Evolutionary conservation across 495 filamentous ascomycete genomes (phyloP), one percentile per base, ranked within the genome.

Genomic region (Trichoderma erinaceum): DNA sequence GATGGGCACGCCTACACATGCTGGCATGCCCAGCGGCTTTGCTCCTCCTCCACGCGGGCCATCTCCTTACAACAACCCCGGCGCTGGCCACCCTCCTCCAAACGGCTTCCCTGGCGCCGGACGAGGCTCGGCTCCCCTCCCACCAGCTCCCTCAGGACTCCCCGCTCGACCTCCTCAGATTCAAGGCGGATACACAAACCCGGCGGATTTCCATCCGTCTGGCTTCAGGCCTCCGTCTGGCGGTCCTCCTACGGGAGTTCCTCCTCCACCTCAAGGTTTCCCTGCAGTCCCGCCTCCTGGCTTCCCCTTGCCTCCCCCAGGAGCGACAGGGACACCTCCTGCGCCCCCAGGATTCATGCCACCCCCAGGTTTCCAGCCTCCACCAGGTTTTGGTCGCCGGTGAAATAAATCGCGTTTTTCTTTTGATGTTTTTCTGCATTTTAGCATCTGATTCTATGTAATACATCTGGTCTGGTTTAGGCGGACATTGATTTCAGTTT

Each of bases 141-240:
- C 79, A 3, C 82, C 89, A 27, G 88, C 92, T 1, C 92, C 91
- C 2, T 88, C 89, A 6, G 90, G 91, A 27, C 77, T 93, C 16
- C 92, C 91, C 23, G 89, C 90, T 29, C 83, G 92, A 38, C 91
- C 92, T 1, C 91, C 92, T 3, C 91, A 89, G 3, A 90, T 88
- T 46, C 89, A 92, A 70, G 88, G 80, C 66, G 89, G 89, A 11
- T 95, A 92, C 72, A 89, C 90, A 18, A 89, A 90, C 12, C 91
- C 91, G 10, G 87, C 89, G 70, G 83, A 87, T 46, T 92, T 91
- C 75, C 78, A 72, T 78, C 84, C 56, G 11, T 61, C 73, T 15
- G 73, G 76, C 44, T 67, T 21, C 70, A 13, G 65, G 66, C n/a
- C 73, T 72, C 66, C 70, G 68, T 32, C 56, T 35, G 25, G 69